These are phyloP conservation scores for Pythium plurisporium DNA, from an alignment of 352 stramenopile genomes.

Conservation along the genomic window DNA sequence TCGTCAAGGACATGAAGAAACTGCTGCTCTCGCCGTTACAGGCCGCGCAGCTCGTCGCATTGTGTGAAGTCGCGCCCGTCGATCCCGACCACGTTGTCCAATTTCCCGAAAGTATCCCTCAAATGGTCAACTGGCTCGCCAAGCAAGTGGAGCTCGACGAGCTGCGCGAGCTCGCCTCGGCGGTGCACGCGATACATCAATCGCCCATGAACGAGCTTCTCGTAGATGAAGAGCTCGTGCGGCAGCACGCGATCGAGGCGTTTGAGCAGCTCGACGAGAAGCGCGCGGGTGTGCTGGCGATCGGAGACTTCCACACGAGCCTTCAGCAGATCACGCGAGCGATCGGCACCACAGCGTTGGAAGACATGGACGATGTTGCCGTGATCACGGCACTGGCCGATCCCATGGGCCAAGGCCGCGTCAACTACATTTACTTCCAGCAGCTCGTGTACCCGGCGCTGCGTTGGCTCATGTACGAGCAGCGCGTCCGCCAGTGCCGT, in stretches of 20 bases:
- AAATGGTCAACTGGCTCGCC: conserved; percentile 25
- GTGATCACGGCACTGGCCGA: conserved; percentile 41
- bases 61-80: conserved; percentile 23
- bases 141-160: conserved; percentile 29
- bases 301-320: conserved; percentile 31
- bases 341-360: conserved; percentile 19
- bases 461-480: conserved; percentile 30
- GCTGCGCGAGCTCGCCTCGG: conserved; percentile 25
- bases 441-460: conserved; percentile 47
- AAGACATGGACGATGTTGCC: conserved; percentile 19
- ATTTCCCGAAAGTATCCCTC: conserved; percentile 38
- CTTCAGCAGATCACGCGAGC: conserved; percentile 21
- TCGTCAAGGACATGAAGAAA: conserved; percentile 48
- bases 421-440: conserved; percentile 57
- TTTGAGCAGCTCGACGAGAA: conserved; percentile 36
- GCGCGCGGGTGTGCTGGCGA: conserved; percentile 31
- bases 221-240: conserved; percentile 23
- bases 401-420: conserved; percentile 39
- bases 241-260: conserved; percentile 22
- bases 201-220: not conserved
- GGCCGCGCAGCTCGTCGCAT: conserved; percentile 30
- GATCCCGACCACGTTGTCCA: conserved; percentile 30
- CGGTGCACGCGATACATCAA: conserved; percentile 7
- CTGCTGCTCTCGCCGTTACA: conserved; percentile 50
- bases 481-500: not conserved